Evolutionary conservation across 495 filamentous ascomycete genomes (phyloP).

Genomic region (Penicillium riverlandense): DNA sequence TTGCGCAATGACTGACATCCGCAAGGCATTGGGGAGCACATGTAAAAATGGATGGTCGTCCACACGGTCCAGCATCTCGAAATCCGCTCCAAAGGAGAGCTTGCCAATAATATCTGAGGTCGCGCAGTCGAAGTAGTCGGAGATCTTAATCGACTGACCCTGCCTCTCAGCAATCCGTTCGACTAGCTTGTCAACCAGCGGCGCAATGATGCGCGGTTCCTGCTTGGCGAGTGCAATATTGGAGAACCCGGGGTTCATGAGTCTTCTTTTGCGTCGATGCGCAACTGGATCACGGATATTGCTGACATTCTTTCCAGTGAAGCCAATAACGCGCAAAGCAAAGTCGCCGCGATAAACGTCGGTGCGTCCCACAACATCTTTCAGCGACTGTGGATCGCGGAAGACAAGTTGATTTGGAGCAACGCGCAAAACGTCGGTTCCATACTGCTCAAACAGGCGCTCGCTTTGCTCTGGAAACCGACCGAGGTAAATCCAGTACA

Average conservation of each 20-base stretch:
- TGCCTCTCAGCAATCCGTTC: not conserved
- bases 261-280: not conserved
- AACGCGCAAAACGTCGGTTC: not conserved
- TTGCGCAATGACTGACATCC: constrained; percentile 2
- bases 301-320: no score
- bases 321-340: no score
- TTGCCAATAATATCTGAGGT: constrained; percentile 5
- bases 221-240: not conserved
- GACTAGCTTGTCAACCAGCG: constrained; percentile 1
- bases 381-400: constrained; percentile 32
- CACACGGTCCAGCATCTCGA: constrained; percentile 1
- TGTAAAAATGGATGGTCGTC: constrained; percentile 5
- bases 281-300: constrained; percentile 6
- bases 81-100: constrained; percentile 4
- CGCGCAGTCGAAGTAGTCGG: not conserved
- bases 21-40: constrained; percentile 2
- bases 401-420: not conserved
- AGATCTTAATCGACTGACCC: constrained; percentile 1
- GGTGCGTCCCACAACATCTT: no score
- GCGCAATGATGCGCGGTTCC: constrained; percentile 1
- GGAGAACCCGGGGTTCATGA: not conserved
- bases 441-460: constrained; percentile 6
- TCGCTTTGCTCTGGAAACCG: constrained; percentile 9
- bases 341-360: no score
- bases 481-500: constrained; percentile 8